Evolutionary conservation across 1,139 yeast species (phyloP).

Genomic region (Taphrina wiesneri): DNA sequence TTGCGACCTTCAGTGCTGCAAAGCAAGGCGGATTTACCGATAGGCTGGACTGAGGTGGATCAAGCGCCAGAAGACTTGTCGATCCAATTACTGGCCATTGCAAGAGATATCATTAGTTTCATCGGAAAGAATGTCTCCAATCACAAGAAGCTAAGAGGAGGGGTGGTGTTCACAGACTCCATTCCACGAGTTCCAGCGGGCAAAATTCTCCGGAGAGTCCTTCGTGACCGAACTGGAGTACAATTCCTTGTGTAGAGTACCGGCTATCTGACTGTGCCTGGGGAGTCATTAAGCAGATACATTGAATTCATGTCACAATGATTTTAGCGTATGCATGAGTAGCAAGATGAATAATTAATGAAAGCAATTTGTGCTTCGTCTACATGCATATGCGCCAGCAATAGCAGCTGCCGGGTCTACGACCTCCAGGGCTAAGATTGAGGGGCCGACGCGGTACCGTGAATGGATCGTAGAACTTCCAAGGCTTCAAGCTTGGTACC

Average conservation of each 20-base stretch:
- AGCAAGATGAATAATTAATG: too few species aligned
- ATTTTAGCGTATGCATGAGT: too few species aligned
- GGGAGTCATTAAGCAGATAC: too few species aligned
- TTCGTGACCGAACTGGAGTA: conserved; percentile 39
- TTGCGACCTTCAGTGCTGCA: conserved; percentile 37
- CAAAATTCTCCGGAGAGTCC: conserved; percentile 47
- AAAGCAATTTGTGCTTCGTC: too few species aligned
- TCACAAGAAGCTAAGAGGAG: conserved; percentile 50
- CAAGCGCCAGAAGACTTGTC: background rate
- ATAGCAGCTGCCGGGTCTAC: too few species aligned
- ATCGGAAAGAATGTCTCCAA: conserved; percentile 47
- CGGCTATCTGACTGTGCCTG: too few species aligned
- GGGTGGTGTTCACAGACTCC: conserved; percentile 45
- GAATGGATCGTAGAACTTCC: too few species aligned
- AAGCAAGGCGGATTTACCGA: background rate
- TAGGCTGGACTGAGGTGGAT: conserved; percentile 26
- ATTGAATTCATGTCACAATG: too few species aligned
- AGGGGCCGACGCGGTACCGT: too few species aligned
- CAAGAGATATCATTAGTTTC: conserved; percentile 42
- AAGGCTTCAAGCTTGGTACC: too few species aligned
- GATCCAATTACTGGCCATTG: background rate
- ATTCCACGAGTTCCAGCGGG: conserved; percentile 50
- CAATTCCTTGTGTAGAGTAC: background rate
- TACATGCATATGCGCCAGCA: too few species aligned
- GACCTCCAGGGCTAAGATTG: too few species aligned